A percentile compares a stretch with the other conserved stretches of the same genome.
Evolutionary conservation across 306 rosid species (phyloP).

Genomic region (Acacia confusa): DNA sequence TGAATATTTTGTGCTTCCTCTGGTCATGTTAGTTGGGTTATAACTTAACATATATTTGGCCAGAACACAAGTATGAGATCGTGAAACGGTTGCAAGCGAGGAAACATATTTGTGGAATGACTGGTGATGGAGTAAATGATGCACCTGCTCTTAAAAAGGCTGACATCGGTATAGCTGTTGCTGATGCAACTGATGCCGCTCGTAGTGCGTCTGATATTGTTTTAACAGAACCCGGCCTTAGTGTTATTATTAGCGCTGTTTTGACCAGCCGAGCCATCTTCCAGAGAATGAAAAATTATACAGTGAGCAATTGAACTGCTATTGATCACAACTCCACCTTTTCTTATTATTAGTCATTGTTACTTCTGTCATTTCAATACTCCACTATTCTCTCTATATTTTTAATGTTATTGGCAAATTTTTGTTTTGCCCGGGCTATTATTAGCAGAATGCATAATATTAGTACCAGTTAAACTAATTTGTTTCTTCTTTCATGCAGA

Average conservation of each 20-base stretch:
- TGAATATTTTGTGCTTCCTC: conserved; percentile 17
- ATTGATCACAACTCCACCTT: conserved; percentile 12
- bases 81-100: conserved; percentile 98
- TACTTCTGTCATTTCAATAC: neutral
- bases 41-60: conserved; percentile 15
- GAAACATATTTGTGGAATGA: conserved; percentile 99
- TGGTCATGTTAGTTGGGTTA: conserved; percentile 26
- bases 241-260: conserved; percentile 97
- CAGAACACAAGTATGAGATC: conserved; percentile 98
- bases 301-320: conserved; percentile 54
- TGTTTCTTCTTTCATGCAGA: conserved; percentile 53
- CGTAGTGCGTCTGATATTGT: conserved; percentile 99
- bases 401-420: conserved; percentile 1
- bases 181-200: conserved; percentile 99
- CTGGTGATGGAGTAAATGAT: conserved; percentile 98
- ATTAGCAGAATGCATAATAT: neutral
- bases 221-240: conserved; percentile 94
- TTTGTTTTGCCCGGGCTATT: neutral
- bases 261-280: conserved; percentile 96
- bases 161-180: conserved; percentile 99
- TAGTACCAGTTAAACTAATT: conserved; percentile 8
- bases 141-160: conserved; percentile 99
- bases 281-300: conserved; percentile 98
- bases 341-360: neutral
- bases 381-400: neutral